A percentile compares a stretch with the other conserved stretches of the same genome.
Conservation (phyloP, 495 filamentous ascomycete species). For the Aspergillus taichungensis region DNA sequence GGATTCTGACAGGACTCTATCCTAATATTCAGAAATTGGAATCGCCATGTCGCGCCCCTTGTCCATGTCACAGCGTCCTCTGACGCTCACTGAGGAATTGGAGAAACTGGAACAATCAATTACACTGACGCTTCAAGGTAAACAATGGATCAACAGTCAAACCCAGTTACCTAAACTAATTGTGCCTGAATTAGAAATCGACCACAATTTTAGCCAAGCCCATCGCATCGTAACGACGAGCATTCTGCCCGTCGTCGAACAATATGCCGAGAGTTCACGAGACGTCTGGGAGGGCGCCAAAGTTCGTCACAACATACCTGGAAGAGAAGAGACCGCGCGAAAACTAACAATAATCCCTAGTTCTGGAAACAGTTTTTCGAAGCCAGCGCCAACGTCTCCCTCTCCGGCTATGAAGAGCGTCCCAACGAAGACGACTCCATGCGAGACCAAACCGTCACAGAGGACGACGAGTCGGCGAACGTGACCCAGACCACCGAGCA, state of each 20-base stretch:
- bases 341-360: slow-evolving; percentile 30
- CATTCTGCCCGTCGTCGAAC: slow-evolving; percentile 90
- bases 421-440: slow-evolving; percentile 42
- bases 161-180: slow-evolving; percentile 5
- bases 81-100: slow-evolving; percentile 86
- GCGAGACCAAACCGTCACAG: slow-evolving; percentile 41
- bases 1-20: no score
- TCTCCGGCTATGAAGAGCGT: slow-evolving; percentile 90
- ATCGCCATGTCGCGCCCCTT: slow-evolving; percentile 42
- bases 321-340: not conserved
- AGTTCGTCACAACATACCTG: slow-evolving; percentile 33
- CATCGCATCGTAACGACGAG: slow-evolving; percentile 93
- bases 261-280: slow-evolving; percentile 88
- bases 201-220: slow-evolving; percentile 94
- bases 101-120: slow-evolving; percentile 96
- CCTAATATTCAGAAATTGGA: no score
- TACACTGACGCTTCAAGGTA: slow-evolving; percentile 90
- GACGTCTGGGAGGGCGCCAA: slow-evolving; percentile 96
- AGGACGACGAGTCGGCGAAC: slow-evolving; percentile 43
- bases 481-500: slow-evolving; percentile 31
- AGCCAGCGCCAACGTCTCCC: slow-evolving; percentile 89
- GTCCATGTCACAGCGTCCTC: slow-evolving; percentile 48
- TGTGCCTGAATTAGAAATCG: slow-evolving; percentile 62
- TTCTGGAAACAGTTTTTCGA: slow-evolving; percentile 99
- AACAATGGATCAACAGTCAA: slow-evolving; percentile 14